Percentiles rank a stretch among this genome's conserved stretches.
phyloP scores from a whole-genome alignment of 805 yeast genomes.

The Naumovozyma dairenensis region DNA sequence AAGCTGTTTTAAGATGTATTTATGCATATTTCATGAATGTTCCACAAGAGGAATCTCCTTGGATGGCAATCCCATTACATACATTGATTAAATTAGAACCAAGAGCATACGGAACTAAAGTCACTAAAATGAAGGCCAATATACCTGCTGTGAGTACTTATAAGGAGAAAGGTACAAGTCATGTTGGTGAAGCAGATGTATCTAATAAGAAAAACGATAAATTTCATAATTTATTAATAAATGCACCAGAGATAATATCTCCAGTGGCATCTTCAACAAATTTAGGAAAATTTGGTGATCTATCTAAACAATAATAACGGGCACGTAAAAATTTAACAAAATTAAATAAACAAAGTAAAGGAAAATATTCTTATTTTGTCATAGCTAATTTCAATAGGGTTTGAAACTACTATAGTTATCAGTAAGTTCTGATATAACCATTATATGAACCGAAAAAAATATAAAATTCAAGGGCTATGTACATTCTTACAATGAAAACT shows the following conservation, averaged over 20 bases:
- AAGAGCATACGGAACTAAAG: constrained; percentile 84
- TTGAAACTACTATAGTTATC: no score
- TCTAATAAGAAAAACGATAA: not conserved
- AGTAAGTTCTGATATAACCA: no score
- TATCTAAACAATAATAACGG: no score
- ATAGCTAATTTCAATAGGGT: no score
- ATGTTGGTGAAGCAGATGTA: constrained; percentile 35
- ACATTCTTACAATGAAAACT: no score
- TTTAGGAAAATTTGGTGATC: no score
- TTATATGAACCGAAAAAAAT: no score
- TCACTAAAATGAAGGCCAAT: constrained; percentile 84
- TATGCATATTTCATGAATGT: constrained; percentile 98
- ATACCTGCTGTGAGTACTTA: constrained; percentile 97
- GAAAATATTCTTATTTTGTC: no score
- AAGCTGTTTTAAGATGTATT: constrained; percentile 90
- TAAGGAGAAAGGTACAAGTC: constrained; percentile 81
- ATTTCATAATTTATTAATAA: not conserved
- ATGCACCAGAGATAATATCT: not conserved
- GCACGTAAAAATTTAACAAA: no score
- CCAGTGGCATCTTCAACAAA: no score
- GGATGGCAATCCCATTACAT: constrained; percentile 98
- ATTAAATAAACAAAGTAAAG: no score
- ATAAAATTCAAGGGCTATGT: no score
- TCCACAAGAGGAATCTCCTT: constrained; percentile 93
- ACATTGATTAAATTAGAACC: constrained; percentile 91